A percentile compares a stretch with the other conserved stretches of the same genome.
Evolutionary conservation across 2,329 filamentous ascomycete genomes (phyloP).

Genomic region (Camillea tinctor): DNA sequence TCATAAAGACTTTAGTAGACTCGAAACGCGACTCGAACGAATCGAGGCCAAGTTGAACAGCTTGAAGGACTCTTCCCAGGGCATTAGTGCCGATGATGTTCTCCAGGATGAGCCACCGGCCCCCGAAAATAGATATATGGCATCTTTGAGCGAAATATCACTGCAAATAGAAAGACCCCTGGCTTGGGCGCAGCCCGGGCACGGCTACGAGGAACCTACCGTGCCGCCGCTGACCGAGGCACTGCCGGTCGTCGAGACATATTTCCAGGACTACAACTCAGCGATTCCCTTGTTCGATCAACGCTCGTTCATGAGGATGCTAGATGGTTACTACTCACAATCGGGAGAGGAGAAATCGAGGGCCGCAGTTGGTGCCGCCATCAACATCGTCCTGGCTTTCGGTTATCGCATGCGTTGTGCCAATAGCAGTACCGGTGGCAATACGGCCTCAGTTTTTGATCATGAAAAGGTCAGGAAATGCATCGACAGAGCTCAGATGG

Average conservation of each 20-base stretch:
- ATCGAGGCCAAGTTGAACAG: slow-evolving; percentile 29
- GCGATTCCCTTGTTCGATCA: slow-evolving; percentile 39
- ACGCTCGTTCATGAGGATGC: slow-evolving; percentile 35
- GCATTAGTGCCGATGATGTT: neutral
- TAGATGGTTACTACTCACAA: slow-evolving; percentile 36
- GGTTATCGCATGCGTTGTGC: slow-evolving; percentile 30
- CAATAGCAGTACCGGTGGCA: slow-evolving; percentile 16
- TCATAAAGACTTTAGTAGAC: slow-evolving; percentile 2
- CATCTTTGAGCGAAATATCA: neutral
- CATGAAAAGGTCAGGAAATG: slow-evolving; percentile 27
- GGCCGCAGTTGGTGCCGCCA: slow-evolving; percentile 36
- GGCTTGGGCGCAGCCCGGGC: neutral
- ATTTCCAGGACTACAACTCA: slow-evolving; percentile 37
- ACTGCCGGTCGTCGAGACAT: slow-evolving; percentile 36
- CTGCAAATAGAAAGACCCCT: neutral
- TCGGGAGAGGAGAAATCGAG: slow-evolving; percentile 22
- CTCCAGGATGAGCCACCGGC: neutral
- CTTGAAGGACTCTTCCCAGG: slow-evolving; percentile 8
- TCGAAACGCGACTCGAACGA: slow-evolving; percentile 27
- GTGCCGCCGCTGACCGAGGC: slow-evolving; percentile 36
- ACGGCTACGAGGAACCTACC: neutral
- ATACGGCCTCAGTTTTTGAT: slow-evolving; percentile 13
- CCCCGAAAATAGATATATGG: neutral
- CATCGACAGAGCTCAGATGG: slow-evolving; percentile 38
- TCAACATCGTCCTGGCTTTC: slow-evolving; percentile 40